Evolutionary conservation across 2,329 filamentous ascomycete species (phyloP).

Genomic region (Thielaviopsis ethacetica): DNA sequence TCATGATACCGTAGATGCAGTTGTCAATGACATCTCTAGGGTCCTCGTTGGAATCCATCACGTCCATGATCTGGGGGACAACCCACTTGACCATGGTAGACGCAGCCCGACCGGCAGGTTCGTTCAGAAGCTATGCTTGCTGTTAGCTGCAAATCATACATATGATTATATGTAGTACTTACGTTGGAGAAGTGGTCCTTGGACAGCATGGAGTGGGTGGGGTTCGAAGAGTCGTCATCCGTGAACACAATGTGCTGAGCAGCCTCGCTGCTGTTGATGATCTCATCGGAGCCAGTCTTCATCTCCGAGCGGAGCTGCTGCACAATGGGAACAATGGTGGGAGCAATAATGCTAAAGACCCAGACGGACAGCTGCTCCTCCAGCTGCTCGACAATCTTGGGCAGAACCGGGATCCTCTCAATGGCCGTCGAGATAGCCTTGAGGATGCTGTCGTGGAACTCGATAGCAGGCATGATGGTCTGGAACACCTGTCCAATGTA

Average conservation of each 20-base stretch:
- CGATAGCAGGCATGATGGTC: slow-evolving; percentile 76
- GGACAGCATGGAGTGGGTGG: slow-evolving; percentile 88
- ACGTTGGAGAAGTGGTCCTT: slow-evolving; percentile 90
- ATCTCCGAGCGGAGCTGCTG: slow-evolving; percentile 76
- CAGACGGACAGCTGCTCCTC: slow-evolving; percentile 79
- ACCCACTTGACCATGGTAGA: slow-evolving; percentile 68
- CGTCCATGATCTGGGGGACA: slow-evolving; percentile 75
- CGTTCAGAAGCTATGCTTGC: slow-evolving; percentile 50
- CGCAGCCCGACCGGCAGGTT: slow-evolving; percentile 70
- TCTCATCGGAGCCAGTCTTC: slow-evolving; percentile 67
- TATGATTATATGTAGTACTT: slow-evolving; percentile 16
- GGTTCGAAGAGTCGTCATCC: slow-evolving; percentile 59
- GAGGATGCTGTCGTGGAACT: slow-evolving; percentile 83
- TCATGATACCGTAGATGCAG: slow-evolving; percentile 69
- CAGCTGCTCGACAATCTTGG: slow-evolving; percentile 70
- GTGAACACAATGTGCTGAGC: slow-evolving; percentile 80
- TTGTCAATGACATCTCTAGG: slow-evolving; percentile 53
- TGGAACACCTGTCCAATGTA: slow-evolving; percentile 57
- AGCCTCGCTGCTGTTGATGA: slow-evolving; percentile 68
- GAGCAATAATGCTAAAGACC: slow-evolving; percentile 81
- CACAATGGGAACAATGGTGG: slow-evolving; percentile 74
- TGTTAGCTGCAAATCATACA: neutral
- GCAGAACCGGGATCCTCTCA: slow-evolving; percentile 71
- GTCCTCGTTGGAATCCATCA: slow-evolving; percentile 67
- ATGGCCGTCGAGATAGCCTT: slow-evolving; percentile 62